A percentile compares a stretch with the other conserved stretches of the same genome.
phyloP scores from a whole-genome alignment of 805 yeast species.

The Cyberlindnera euphorbiiphila region DNA sequence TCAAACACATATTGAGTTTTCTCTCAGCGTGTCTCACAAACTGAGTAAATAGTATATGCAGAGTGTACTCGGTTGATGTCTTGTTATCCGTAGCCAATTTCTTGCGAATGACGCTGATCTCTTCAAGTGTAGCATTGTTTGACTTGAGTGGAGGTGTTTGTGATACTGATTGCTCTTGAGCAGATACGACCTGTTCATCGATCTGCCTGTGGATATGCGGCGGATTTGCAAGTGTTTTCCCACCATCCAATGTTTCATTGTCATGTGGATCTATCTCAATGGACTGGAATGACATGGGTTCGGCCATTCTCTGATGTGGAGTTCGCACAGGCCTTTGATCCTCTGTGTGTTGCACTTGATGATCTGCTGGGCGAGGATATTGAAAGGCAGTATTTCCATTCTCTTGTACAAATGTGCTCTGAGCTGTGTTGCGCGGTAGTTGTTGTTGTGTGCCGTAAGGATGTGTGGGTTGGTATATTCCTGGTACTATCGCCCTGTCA shows the following conservation, averaged over 20 bases:
- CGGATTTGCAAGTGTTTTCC: background rate
- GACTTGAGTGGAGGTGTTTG: no score
- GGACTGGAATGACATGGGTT: conserved; percentile 13
- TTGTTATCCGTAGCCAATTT: conserved; percentile 52
- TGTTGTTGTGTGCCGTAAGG: conserved; percentile 4
- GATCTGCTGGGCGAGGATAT: background rate
- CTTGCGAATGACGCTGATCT: conserved; percentile 31
- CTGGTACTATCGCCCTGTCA: conserved; percentile 19
- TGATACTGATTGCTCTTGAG: no score
- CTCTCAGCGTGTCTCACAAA: conserved; percentile 92
- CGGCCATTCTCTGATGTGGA: conserved; percentile 1
- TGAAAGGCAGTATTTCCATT: background rate
- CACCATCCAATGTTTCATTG: background rate
- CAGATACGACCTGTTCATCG: no score
- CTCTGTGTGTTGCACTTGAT: background rate
- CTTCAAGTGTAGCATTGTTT: conserved; percentile 21
- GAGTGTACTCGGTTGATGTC: conserved; percentile 82
- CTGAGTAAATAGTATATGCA: conserved; percentile 92
- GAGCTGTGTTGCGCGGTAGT: conserved; percentile 2
- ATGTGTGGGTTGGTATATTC: conserved; percentile 7
- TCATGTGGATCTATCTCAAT: conserved; percentile 20
- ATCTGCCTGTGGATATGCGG: background rate
- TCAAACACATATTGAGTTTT: conserved; percentile 69
- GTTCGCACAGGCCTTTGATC: background rate
- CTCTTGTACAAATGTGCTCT: background rate